Evolutionary conservation across 768 basidiomycete species (phyloP), one percentile per base, ranked within the genome.

Genomic region (Erythrobasidium yunnanense): DNA sequence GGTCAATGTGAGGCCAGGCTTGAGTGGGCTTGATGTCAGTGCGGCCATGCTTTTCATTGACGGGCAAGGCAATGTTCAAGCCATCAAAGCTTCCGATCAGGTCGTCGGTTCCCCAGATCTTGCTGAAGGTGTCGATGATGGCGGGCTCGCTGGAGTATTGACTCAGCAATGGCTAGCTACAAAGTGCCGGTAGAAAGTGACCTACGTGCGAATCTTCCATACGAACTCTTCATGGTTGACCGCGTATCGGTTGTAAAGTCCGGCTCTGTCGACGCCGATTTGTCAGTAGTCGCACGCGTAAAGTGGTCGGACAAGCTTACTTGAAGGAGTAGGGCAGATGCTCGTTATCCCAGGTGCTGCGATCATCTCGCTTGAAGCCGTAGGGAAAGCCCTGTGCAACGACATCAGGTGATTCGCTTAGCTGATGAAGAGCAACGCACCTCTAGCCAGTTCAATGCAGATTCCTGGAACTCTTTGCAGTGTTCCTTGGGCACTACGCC

Each of bases 21-120:
- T 18, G 33, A 53, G 33, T 52, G 20, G 50, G 50, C 11, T 8
- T 8, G 7, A 52, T 20, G 29, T 52, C 50, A 15, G 50, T 52
- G 7, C 50, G 50, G 13, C 50, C 50, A 23, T 8, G 8, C 29
- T 52, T 20, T 8, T 11, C 50, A 25, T 52, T 52, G 29, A 52
- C 29, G 18, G 50, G 50, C 50, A 22, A 25, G 27, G 8, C 15
- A 25, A 23, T 23, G 50, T 52, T 52, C 11, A 52, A 25, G 46
- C 25, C 60, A 53, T 68, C 69, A 35, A 66, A 54, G 7, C 51
- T 60, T 7, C 23, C 53, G 47, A 70, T 23, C 7, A 67, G 62
- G n/a, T 68, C 63, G 22, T 73, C 67, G 15, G 73, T 72, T 3
- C 69, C 68, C 69, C 67, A 74, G 38, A 74, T 22, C 51, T 34